Evolutionary conservation across 345 rosid genomes (phyloP).

Genomic region (Populus deltoides): DNA sequence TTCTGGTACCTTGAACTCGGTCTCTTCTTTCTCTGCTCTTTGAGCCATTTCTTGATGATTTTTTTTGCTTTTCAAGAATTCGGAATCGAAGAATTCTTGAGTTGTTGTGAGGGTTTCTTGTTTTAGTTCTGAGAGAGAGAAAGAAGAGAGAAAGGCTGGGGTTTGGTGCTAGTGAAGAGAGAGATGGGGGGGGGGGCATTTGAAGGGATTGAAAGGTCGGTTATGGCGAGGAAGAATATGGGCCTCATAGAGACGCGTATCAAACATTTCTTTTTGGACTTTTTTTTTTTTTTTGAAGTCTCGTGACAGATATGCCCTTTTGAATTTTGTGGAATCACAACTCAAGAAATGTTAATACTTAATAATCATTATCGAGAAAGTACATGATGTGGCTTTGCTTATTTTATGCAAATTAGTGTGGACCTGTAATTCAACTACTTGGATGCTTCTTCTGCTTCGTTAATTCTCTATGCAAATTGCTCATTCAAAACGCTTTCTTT

Average conservation of each 20-base stretch:
- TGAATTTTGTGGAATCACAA: conserved; percentile 21
- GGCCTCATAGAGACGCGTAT: conserved; percentile 89
- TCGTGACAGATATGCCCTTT: conserved; percentile 36
- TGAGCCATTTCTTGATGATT: conserved; percentile 53
- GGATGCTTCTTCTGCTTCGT: neutral
- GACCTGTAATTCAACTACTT: conserved; percentile 8
- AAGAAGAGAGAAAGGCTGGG: neutral
- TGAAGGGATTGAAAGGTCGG: conserved; percentile 47
- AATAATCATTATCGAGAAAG: conserved; percentile 35
- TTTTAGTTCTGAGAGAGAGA: neutral
- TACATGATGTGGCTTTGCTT: conserved; percentile 10
- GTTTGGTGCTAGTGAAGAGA: neutral
- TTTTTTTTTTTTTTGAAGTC: neutral
- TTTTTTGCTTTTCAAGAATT: neutral
- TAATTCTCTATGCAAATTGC: too few relatives aligned
- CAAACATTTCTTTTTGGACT: conserved; percentile 40
- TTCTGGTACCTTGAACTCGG: conserved; percentile 91
- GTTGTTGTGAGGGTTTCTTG: neutral
- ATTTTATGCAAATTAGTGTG: conserved; percentile 17
- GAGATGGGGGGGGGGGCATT: conserved; percentile 13
- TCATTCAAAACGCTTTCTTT: neutral
- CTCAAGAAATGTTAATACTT: neutral
- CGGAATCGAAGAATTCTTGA: neutral
- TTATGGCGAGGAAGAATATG: conserved; percentile 66
- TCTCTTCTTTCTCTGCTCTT: conserved; percentile 88